Evolutionary conservation across 2,329 filamentous ascomycete genomes (phyloP).

Genomic region (Magnaporthiopsis rhizophila): DNA sequence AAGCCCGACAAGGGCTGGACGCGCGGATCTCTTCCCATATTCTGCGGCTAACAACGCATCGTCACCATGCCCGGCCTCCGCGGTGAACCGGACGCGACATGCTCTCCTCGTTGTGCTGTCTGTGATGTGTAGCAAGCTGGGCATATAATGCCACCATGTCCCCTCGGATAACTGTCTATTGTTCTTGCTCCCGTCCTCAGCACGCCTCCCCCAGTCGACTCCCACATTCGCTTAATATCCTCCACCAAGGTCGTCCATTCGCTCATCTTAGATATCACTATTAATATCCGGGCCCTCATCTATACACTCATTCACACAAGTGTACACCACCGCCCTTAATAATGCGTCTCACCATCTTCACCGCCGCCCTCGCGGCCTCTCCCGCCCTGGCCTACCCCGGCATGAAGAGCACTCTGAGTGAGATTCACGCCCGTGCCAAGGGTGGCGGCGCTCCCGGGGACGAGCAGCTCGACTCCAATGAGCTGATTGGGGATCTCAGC

Average conservation of each 20-base stretch:
- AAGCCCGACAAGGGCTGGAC: not conserved
- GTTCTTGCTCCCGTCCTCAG: not conserved
- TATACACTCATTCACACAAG: not conserved
- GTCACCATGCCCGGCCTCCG: not conserved
- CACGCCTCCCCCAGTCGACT: not conserved
- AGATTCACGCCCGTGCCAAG: not conserved
- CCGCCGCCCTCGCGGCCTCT: conserved; percentile 3
- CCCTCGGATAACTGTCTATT: not conserved
- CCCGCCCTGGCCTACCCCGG: conserved; percentile 5
- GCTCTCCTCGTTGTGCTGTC: not conserved
- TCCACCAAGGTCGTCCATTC: not conserved
- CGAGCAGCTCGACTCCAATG: conserved; percentile 3
- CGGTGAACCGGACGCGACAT: not conserved
- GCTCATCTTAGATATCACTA: not conserved
- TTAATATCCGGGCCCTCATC: not conserved
- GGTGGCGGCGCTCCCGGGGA: not conserved
- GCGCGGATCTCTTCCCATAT: no score
- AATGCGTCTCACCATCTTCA: conserved; percentile 1
- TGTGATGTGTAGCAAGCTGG: not conserved
- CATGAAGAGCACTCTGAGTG: not conserved
- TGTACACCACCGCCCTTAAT: not conserved
- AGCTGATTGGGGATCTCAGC: conserved; percentile 30
- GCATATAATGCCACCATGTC: not conserved
- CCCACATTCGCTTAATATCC: not conserved
- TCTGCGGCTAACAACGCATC: not conserved